Base-by-base conservation (phyloP, 1,284 basidiomycete species). In the Ganoderma multipileum region DNA sequence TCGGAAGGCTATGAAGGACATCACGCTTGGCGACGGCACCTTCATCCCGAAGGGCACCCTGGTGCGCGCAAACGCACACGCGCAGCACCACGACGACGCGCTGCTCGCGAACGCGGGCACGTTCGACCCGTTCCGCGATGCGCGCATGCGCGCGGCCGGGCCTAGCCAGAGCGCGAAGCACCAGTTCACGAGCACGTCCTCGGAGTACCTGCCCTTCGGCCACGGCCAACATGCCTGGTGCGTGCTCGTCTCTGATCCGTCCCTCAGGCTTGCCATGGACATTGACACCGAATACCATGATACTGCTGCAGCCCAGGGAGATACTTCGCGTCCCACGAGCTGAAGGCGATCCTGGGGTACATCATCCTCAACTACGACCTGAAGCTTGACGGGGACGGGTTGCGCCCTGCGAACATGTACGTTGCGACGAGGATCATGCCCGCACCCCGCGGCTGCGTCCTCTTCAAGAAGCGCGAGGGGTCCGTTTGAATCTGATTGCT, bases 61-160 rank as follows among this genome's bases (percentile, higher is more conserved):
- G 41, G 41, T 68, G 18, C 18, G 23, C 47, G 61, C 47, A 0
- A 62, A 62, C 8, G 8, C 57, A 7, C 38, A 68, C 39, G 47
- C 67, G 16, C 58, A 60, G 5, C 71, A 74, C 44, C 61, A 57
- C 41, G 73, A 74, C 65, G 66, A 67, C 3, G 50, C 54, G 12
- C n/a, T 62, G 39, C 72, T 72, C 65, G 60, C 55, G n/a, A 36
- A 65, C 61, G 52, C 69, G 36, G 23, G 23, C 23, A 75, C 71
- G 3, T 87, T 85, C 72, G 69, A 85, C 66, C 77, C 83, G 0
- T 85, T 85, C 69, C 81, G 85, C 23, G 87, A 86, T 73, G 77
- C 81, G 14, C 80, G 83, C 38, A 71, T 83, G 68, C 78, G 82
- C 54, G 57, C 6, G 1, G 50, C 47, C 18, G 57, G 12, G 1